Percentiles rank a stretch among this genome's conserved stretches.
These are phyloP conservation scores for Pythium aquatile DNA, from an alignment of 352 stramenopile species.

Conservation along the genomic window DNA sequence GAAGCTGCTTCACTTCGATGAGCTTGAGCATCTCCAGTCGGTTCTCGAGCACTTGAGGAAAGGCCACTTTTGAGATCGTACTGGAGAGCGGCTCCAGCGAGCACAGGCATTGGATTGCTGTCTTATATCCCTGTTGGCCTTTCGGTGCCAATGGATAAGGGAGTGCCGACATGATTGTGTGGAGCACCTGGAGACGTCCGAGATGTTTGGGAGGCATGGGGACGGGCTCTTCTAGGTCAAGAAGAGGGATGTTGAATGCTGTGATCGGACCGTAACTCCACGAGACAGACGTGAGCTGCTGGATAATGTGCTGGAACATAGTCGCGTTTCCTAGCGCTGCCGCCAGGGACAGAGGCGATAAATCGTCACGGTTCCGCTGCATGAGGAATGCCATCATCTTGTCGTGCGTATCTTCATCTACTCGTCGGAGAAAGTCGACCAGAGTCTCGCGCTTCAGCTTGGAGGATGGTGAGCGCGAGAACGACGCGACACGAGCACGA, in stretches of 20 bases:
- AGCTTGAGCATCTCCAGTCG: constrained; percentile 59
- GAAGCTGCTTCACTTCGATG: constrained; percentile 45
- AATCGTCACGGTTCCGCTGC: constrained; percentile 50
- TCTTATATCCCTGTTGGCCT: constrained; percentile 34
- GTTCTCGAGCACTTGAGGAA: constrained; percentile 33
- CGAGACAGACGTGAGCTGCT: constrained; percentile 39
- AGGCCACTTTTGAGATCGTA: constrained; percentile 31
- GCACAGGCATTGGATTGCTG: constrained; percentile 59
- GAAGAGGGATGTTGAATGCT: constrained; percentile 47
- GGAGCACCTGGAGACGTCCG: not conserved
- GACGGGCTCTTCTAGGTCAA: constrained; percentile 50
- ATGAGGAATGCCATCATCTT: constrained; percentile 40
- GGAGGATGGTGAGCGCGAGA: not conserved
- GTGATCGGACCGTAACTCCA: constrained; percentile 64
- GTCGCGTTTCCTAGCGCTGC: constrained; percentile 44
- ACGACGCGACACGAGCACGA: constrained; percentile 13
- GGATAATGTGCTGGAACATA: constrained; percentile 65
- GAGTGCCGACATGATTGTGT: constrained; percentile 10
- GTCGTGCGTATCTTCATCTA: constrained; percentile 30
- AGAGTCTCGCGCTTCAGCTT: constrained; percentile 15
- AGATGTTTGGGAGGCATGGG: constrained; percentile 1
- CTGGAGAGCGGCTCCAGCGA: constrained; percentile 47
- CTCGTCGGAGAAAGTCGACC: constrained; percentile 36
- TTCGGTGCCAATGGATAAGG: constrained; percentile 42
- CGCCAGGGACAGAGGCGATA: constrained; percentile 58